Conservation (phyloP, 169 alveolate species). For the Toxoplasma gondii region DNA sequence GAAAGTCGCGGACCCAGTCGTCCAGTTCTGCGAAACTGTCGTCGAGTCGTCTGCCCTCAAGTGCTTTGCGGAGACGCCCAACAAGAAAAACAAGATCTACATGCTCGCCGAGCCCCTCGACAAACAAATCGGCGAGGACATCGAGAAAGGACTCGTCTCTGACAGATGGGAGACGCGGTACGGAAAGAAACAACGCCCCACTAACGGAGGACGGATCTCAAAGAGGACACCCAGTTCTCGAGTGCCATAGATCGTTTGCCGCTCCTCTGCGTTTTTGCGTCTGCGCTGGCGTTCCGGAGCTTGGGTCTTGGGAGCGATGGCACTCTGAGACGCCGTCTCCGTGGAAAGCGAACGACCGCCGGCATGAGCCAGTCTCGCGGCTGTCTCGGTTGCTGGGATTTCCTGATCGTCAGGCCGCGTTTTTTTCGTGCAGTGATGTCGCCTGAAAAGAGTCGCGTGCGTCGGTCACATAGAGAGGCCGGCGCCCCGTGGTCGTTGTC, state of each 20-base stretch:
- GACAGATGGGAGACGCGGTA: slow-evolving; percentile 63
- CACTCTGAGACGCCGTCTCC: neutral
- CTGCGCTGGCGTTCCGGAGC: neutral
- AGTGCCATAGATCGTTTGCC: no score
- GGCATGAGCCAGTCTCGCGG: no score
- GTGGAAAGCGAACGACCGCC: no score
- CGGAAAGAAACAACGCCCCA: neutral
- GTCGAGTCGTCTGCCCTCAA: slow-evolving; percentile 95
- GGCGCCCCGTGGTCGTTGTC: no score
- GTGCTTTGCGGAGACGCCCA: slow-evolving; percentile 96
- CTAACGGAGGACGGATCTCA: neutral
- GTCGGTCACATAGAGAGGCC: no score
- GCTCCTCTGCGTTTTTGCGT: no score
- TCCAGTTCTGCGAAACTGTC: slow-evolving; percentile 95
- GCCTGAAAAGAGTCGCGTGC: no score
- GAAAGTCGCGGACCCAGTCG: slow-evolving; percentile 93
- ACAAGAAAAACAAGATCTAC: slow-evolving; percentile 91
- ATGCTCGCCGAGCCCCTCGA: slow-evolving; percentile 97
- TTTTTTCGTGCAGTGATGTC: no score
- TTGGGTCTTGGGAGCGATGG: neutral
- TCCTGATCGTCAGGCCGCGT: no score
- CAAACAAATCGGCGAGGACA: slow-evolving; percentile 74
- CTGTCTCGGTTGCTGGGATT: no score
- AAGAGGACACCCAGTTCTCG: no score
- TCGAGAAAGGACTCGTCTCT: slow-evolving; percentile 65